Conservation (phyloP, 371 early-diverging fungal genomes). For the Circinella umbellata region DNA sequence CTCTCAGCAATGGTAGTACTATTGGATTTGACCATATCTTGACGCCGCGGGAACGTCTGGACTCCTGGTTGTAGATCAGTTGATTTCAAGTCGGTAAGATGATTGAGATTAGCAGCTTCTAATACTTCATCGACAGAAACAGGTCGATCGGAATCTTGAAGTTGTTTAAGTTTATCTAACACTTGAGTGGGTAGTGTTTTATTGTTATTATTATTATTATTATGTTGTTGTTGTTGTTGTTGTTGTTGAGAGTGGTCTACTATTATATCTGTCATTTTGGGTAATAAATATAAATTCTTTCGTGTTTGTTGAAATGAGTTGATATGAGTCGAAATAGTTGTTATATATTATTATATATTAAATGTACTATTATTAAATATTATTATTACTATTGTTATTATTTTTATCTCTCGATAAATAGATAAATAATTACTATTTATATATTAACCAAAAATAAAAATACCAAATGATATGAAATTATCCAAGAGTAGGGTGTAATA, state of each 20-base stretch:
- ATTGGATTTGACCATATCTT: neutral
- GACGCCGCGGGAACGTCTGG: neutral
- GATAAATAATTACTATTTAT: too few relatives aligned
- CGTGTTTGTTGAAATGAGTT: too few relatives aligned
- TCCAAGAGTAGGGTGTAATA: neutral
- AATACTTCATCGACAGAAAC: conserved; percentile 40
- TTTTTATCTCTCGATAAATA: too few relatives aligned
- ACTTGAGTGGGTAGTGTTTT: conserved; percentile 17
- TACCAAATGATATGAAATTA: too few relatives aligned
- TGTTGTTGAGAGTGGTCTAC: neutral
- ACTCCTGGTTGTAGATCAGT: conserved; percentile 4
- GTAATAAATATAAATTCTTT: too few relatives aligned
- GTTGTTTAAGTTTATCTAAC: conserved; percentile 28
- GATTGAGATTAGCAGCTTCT: conserved; percentile 37
- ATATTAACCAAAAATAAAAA: too few relatives aligned
- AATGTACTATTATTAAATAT: too few relatives aligned
- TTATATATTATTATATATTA: too few relatives aligned
- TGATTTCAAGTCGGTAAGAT: conserved; percentile 23
- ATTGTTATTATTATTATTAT: neutral
- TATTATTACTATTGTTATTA: too few relatives aligned
- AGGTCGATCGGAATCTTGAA: conserved; percentile 33
- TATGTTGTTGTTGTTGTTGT: too few relatives aligned
- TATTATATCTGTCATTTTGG: neutral
- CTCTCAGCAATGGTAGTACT: conserved; percentile 31
- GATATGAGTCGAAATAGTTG: too few relatives aligned